Base-by-base conservation (phyloP, 140 eudicot genomes). In the Ambrosia hybrid region DNA sequence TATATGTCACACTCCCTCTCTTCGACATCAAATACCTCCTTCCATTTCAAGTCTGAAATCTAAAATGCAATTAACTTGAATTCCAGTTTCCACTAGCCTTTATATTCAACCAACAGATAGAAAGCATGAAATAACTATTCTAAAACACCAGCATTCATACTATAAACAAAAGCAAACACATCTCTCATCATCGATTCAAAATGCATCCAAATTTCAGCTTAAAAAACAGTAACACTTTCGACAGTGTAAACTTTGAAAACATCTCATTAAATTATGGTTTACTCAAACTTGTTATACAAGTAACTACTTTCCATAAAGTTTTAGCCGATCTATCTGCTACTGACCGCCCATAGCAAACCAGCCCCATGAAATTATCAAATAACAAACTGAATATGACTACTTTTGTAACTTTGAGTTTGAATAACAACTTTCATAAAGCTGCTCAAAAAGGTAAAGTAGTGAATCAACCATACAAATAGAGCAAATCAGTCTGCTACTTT, bases 271-370 rank as follows among this genome's bases (percentile, higher is more conserved):
- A 46, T 73, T 61, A 37, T 9, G 45, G 10, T 57, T 48, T 37
- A 9, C 61, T 73, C 77, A 48, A 61, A 61, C 68, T 43, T 36
- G 9, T 45, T 59, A 65, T 12, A 58, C 26, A 26, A 38, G 65
- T 26, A 17, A 70, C 51, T 51, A 34, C 39, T 77, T 16, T 51
- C 59, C 57, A 52, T 41, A 52, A 38, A 38, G 58, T 14, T n/a
- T 26, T 39, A 51, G 9, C 57, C 38, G 10, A 8, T 38, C 76
- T 77, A 61, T 70, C 45, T 38, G 26, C 21, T 53, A 34, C 48
- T 43, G 16, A 21, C 72, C 58, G 38, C 11, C 48, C 37, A 60
- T 21, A 49, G 38, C 56, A 65, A 58, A 59, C 65, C 65, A 76
- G 8, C 12, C 53, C 81, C 55, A 69, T 64, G 34, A 33, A 33